Evolutionary conservation across 352 stramenopile genomes (phyloP).

Genomic region (Phytophthora crassamura): DNA sequence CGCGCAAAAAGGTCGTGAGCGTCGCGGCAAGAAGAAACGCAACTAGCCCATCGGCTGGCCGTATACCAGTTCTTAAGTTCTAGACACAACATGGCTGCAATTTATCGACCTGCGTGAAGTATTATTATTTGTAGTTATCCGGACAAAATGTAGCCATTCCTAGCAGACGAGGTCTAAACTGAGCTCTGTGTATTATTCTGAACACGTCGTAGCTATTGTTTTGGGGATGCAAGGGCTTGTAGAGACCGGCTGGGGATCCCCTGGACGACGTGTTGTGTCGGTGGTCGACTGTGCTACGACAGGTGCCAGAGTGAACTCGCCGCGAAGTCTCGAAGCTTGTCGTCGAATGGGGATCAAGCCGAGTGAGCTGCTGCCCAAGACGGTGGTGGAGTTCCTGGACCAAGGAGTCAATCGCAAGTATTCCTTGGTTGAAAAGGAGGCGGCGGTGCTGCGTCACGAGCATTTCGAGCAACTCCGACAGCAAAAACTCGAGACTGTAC

Average conservation of each 20-base stretch:
- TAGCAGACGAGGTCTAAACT: conserved; percentile 17
- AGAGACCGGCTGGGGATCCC: conserved; percentile 11
- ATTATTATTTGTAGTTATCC: conserved; percentile 21
- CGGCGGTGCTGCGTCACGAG: conserved; percentile 69
- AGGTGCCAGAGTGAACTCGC: conserved; percentile 63
- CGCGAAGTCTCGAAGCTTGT: conserved; percentile 76
- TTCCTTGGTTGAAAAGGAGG: conserved; percentile 76
- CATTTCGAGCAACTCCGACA: conserved; percentile 76
- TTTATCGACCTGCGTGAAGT: conserved; percentile 15
- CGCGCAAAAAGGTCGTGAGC: conserved; percentile 95
- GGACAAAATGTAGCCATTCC: conserved; percentile 1
- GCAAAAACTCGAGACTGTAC: conserved; percentile 64
- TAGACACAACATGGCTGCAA: conserved; percentile 26
- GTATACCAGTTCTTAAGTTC: conserved; percentile 18
- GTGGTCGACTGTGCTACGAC: conserved; percentile 57
- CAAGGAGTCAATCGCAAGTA: conserved; percentile 55
- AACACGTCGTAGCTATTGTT: not conserved
- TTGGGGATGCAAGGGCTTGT: conserved; percentile 18
- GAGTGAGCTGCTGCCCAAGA: conserved; percentile 67
- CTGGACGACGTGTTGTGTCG: conserved; percentile 43
- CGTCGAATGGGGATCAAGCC: conserved; percentile 69
- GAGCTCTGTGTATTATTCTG: conserved; percentile 1
- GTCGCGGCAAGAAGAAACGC: conserved; percentile 97
- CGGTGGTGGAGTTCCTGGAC: conserved; percentile 61
- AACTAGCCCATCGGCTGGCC: conserved; percentile 49